These are phyloP conservation scores for Heracleum sosnowskyi DNA, from an alignment of 129 eudicot species.

Conservation along the genomic window DNA sequence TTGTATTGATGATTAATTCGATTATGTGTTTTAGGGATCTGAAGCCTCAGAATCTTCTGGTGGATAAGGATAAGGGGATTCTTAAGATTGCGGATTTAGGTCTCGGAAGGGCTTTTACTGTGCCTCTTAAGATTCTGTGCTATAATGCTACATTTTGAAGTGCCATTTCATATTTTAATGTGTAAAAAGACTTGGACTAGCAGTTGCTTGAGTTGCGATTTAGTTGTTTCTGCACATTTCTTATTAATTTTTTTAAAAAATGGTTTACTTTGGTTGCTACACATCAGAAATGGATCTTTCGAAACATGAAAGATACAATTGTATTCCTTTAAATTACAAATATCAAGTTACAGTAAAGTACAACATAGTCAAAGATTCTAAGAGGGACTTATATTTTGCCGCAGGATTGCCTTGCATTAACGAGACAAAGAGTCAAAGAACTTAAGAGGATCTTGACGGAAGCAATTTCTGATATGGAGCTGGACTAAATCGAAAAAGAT, in stretches of 20 bases:
- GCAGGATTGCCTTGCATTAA: conserved; percentile 78
- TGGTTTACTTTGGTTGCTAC: neutral
- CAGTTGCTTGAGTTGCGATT: neutral
- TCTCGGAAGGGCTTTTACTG: no score
- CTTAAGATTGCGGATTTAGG: no score
- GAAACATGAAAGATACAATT: neutral
- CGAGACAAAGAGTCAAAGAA: conserved; percentile 78
- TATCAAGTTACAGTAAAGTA: neutral
- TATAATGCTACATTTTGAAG: neutral
- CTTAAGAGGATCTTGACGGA: conserved; percentile 59
- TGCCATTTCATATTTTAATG: neutral
- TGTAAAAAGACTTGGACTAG: no score
- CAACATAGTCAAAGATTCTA: conserved; percentile 4
- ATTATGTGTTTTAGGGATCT: no score
- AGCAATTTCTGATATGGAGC: conserved; percentile 80
- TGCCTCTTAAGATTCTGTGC: no score
- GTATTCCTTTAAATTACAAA: neutral
- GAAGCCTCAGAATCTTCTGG: no score
- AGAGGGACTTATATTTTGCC: conserved; percentile 10
- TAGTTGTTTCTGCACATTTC: neutral
- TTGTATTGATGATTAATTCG: no score
- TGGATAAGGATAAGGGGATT: no score
- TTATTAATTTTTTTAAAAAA: neutral
- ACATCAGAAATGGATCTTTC: neutral
- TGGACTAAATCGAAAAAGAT: conserved; percentile 31